Evolutionary conservation across 176 grass and related monocot species (phyloP), one percentile per base, ranked within the genome.

Genomic region (Zoysia japonica): DNA sequence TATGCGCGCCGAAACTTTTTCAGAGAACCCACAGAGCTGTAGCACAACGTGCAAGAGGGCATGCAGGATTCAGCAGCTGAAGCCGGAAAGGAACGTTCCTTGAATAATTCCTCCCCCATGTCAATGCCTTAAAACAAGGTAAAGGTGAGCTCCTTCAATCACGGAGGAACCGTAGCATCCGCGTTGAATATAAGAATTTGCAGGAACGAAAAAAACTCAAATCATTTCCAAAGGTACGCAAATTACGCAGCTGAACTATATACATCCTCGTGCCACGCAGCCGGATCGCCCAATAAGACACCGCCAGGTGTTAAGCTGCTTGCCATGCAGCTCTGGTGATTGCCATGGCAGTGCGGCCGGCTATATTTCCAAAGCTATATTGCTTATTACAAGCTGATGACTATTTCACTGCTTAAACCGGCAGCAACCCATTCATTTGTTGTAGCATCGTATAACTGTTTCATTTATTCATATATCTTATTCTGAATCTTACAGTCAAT

Each of bases 71-170:
- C 42, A 56, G 81, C 20, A 57, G 46, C 36, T 28, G 4, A 45
- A 28, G 28, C 28, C 28, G 28, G 28, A 38, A 43, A 65, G 19
- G 47, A 38, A 47, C 15, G 40, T 85, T 72, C 48, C 42, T 64
- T 64, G 67, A 44, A 17, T 46, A 28, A 65, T 11, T 55, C 15
- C 3, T 11, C 46, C 75, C 69, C 9, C 28, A 3, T 46, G 42
- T 71, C 42, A 59, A 1, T 48, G 57, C 75, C 60, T 72, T 79
- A 46, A 56, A 85, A 79, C 7, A 60, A 5, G 76, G 83, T 44
- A 11, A 85, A 74, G 49, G 35, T 60, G 17, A 3, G 15, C 11
- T 42, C 76, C 83, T 73, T 85, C 76, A 79, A 74, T 85, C 51
- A 85, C 84, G 84, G 76, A 50, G 61, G 16, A 67, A 67, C 59